phyloP scores from a whole-genome alignment of 331 rosid genomes.

The Spiraea crenata region DNA sequence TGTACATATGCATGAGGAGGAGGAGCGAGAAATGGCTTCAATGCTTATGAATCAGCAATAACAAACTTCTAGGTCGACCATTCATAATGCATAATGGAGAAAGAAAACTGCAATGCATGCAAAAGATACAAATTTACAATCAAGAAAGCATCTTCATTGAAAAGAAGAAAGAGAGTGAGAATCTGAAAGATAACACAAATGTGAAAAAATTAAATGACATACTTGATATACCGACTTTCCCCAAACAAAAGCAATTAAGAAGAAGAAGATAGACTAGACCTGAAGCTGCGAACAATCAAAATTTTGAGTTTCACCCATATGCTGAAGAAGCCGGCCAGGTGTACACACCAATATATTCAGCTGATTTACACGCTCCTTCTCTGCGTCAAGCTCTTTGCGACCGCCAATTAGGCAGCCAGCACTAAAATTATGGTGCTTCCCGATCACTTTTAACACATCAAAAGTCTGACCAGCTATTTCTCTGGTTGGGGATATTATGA shows the following conservation, averaged over 20 bases:
- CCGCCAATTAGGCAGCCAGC: constrained; percentile 97
- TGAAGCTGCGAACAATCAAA: constrained; percentile 87
- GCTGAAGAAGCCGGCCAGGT: constrained; percentile 90
- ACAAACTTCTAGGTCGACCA: neutral
- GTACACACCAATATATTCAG: constrained; percentile 88
- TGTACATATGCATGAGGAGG: too few species aligned
- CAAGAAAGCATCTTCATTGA: neutral
- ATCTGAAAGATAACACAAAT: too few species aligned
- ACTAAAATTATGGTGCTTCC: constrained; percentile 75
- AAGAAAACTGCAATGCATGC: neutral
- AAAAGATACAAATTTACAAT: neutral
- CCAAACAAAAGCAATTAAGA: neutral
- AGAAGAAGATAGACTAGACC: constrained; percentile 41
- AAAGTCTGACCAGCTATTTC: constrained; percentile 75
- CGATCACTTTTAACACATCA: constrained; percentile 65
- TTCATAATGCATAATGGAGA: neutral
- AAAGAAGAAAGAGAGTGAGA: neutral
- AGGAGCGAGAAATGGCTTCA: too few species aligned
- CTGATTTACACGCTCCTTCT: constrained; percentile 67
- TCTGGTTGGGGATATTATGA: constrained; percentile 84
- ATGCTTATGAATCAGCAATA: too few species aligned
- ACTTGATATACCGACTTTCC: neutral
- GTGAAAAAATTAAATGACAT: too few species aligned
- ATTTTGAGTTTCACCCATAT: constrained; percentile 92
- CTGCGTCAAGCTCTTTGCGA: constrained; percentile 62